Evolutionary conservation across 2,329 filamentous ascomycete species (phyloP).

Genomic region (Paramyrothecium roridum): DNA sequence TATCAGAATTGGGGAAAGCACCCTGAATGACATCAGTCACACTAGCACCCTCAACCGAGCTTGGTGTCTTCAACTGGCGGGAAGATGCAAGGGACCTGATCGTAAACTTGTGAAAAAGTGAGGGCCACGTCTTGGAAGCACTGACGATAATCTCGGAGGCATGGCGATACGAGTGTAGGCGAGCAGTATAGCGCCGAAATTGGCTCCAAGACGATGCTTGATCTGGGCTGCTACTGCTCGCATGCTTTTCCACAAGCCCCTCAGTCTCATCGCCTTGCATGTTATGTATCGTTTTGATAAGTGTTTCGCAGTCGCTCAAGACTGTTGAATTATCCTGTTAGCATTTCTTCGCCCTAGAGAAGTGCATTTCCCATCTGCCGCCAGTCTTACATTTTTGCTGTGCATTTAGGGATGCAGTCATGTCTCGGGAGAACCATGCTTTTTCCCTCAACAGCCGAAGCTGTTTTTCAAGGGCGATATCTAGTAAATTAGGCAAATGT

Average conservation of each 20-base stretch:
- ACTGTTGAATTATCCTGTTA: not conserved
- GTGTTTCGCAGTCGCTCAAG: constrained; percentile 6
- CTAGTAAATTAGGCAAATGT: not conserved
- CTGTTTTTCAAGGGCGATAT: not conserved
- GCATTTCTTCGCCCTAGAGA: not conserved
- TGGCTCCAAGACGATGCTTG: constrained; percentile 5
- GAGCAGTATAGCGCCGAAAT: constrained; percentile 12
- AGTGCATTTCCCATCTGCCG: not conserved
- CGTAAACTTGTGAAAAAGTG: constrained; percentile 18
- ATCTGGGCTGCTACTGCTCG: not conserved
- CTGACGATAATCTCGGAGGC: constrained; percentile 8
- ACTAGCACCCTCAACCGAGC: not conserved
- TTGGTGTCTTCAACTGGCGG: not conserved
- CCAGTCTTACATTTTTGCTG: not conserved
- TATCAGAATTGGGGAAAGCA: not conserved
- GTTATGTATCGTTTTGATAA: constrained; percentile 5
- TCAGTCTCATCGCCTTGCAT: not conserved
- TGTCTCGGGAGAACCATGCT: not conserved
- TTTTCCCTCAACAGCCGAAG: not conserved
- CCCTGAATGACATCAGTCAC: not conserved
- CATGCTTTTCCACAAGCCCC: constrained; percentile 2
- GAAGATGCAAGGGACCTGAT: constrained; percentile 8
- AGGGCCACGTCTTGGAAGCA: constrained; percentile 10
- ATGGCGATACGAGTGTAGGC: constrained; percentile 12
- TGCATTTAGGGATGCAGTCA: not conserved